Base-by-base conservation (phyloP, 495 filamentous ascomycete genomes). In the Pyronema omphalodes region DNA sequence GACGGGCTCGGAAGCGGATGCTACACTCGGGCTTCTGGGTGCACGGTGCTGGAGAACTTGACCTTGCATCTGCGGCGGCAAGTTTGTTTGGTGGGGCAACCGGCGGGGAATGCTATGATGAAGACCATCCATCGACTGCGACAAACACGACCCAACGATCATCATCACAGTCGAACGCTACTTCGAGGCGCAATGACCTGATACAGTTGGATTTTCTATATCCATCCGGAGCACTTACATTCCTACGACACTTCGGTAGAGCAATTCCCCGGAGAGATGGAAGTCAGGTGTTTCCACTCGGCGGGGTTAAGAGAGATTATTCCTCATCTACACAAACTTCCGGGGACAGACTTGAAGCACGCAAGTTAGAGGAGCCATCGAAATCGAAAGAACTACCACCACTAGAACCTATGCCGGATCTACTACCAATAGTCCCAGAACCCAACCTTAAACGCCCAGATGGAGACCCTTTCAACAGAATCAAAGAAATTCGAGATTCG, bases 121-220 rank as follows among this genome's bases (percentile, higher is more conserved):
- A 40, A 7, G 15, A n/a, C 8, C 8, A 9, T 7, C 18, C 19
- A 17, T 14, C 50, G 37, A 33, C 19, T 40, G 17, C 37, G 7
- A 40, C 34, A 29, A 14, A n/a, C 7, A 5, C 37, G 29, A 17
- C 37, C 3, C 47, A 34, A 36, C 47, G 6, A 34, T 34, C 12
- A 41, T 41, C 15, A 41, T 17, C 15, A 17, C 39, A 41, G 3
- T 11, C 47, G 11, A 36, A 19, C 12, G 17, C 37, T 9, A 14
- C 50, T 7, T 43, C 35, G 50, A 40, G 37, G 41, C 9, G 50
- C 2, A 37, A 34, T 9, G 61, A 56, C 53, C 46, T 51, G n/a
- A 52, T 62, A 18, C 55, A 60, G 33, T 54, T 65, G 46, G 62
- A 57, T 39, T 65, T 65, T 54, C 47, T 65, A 50, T 65, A 65